Evolutionary conservation across 345 rosid species (phyloP).

Genomic region (Populus davidiana): DNA sequence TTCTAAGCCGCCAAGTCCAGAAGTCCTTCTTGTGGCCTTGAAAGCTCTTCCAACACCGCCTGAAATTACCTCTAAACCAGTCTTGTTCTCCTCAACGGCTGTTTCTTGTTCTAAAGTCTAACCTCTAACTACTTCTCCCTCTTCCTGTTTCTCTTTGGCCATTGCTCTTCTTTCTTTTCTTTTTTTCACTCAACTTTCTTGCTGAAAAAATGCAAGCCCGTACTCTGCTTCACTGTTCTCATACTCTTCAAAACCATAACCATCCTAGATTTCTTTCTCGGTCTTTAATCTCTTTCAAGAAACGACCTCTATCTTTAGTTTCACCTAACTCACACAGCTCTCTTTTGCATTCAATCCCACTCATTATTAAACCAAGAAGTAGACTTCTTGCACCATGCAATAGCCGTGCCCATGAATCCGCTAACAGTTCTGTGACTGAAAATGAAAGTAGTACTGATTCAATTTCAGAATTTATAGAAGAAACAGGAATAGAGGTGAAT

Average conservation of each 20-base stretch:
- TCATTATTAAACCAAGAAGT: neutral
- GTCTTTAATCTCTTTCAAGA: constrained; percentile 22
- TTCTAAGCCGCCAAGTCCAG: no score
- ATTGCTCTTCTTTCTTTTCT: no score
- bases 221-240: constrained; percentile 25
- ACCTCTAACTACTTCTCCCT: neutral
- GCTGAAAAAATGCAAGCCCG: constrained; percentile 38
- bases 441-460: constrained; percentile 12
- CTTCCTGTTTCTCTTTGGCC: neutral
- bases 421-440: neutral
- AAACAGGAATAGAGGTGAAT: constrained; percentile 14
- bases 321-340: neutral
- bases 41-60: no score
- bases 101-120: neutral
- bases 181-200: neutral
- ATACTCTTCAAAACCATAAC: constrained; percentile 10
- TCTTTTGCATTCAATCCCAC: constrained; percentile 9
- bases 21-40: no score
- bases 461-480: neutral
- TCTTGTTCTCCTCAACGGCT: neutral
- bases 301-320: constrained; percentile 3
- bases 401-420: constrained; percentile 33
- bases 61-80: neutral
- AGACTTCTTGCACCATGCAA: constrained; percentile 30
- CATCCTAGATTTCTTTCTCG: constrained; percentile 25